Evolutionary conservation across 768 basidiomycete genomes (phyloP), one percentile per base, ranked within the genome.

Genomic region (Tylopilus subfusipes): DNA sequence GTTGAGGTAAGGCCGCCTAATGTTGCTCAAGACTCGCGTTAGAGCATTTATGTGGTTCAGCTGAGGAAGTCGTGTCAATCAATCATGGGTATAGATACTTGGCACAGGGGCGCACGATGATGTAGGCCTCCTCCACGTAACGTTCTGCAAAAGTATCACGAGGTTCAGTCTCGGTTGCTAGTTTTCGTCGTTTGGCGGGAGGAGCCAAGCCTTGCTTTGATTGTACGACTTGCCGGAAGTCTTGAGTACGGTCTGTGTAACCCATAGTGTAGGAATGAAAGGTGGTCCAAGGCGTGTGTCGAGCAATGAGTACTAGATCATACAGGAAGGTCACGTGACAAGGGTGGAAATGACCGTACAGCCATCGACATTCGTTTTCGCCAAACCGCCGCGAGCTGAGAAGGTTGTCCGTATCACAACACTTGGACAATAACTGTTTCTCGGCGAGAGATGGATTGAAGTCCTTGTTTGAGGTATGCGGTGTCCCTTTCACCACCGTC

Each of bases 1-100:
- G 63, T 86, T 90, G 62, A 98, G 78, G 75, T 99, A 99, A 27
- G 95, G 84, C 51, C 86, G 85, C 14, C 94, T 85, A 54, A 98
- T 83, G 53, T 80, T 78, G 31, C 77, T 68, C 40, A 98, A 80
- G 80, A 95, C 86, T 43, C 79, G 81, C 25, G 80, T 80, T 53
- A 93, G 72, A 5, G 83, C 83, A 56, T 75, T 78, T 52, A 92
- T 86, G 59, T 90, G 88, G 58, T 81, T 83, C 25, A 93, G 72
- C 91, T 93, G 53, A 21, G 33, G 33, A 54, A 11, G 46, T 42
- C 25, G 38, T 34, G 25, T 57, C 44, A 57, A 54, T 27, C 27
- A 24, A 54, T 27, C 27, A 24, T 22, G 11, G 39, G 38, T 33
- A 34, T 9, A 16, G 27, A 30, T 19, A 39, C 24, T 22, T 7